Base-by-base conservation (phyloP, 352 stramenopile genomes). In the Globisporangium polare region DNA sequence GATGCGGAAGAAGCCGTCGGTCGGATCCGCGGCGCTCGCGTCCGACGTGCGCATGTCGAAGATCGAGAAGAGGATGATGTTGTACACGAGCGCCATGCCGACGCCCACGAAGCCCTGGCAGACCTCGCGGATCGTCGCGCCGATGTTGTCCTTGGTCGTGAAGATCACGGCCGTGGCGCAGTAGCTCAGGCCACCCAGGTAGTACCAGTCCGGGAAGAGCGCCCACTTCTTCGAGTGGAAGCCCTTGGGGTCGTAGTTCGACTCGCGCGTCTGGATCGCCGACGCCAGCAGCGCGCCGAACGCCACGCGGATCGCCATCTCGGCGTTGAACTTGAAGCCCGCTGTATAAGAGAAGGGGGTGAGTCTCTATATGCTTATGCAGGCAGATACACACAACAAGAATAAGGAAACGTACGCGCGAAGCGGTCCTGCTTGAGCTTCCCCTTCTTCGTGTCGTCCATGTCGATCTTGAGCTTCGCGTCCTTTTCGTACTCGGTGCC, bases 121-220 rank as follows among this genome's bases (percentile, higher is more conserved):
- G 24, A 83, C 51, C 29, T 80, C 69, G 18, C 68, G 69, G n/a
- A 78, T 68, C 8, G 69, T 80, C 4, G 69, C 73, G 47, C 74
- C 74, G 24, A 77, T 69, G 56, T 74, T 83, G 50, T 69, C 69
- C 43, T 68, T 62, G 37, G 69, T 62, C 37, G 72, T 66, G 65
- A 80, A 83, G 20, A 83, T 77, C 37, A 76, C 71, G 4, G 70
- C 69, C 13, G 64, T 58, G 22, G 74, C 73, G 20, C 72, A 78
- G 56, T 84, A 84, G 56, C 75, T 89, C 6, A 91, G 62, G 62
- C 77, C 77, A 15, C 77, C 77, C 8, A 88, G 66, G 35, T 83
- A 88, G 68, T 80, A 85, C 73, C 73, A 87, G 29, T 76, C 54
- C 18, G 80, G 78, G 33, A 90, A 90, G 37, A 90, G 69, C 9